These are phyloP conservation scores for Cadophora sp. DNA, from an alignment of 2,329 filamentous ascomycete genomes.

Conservation along the genomic window DNA sequence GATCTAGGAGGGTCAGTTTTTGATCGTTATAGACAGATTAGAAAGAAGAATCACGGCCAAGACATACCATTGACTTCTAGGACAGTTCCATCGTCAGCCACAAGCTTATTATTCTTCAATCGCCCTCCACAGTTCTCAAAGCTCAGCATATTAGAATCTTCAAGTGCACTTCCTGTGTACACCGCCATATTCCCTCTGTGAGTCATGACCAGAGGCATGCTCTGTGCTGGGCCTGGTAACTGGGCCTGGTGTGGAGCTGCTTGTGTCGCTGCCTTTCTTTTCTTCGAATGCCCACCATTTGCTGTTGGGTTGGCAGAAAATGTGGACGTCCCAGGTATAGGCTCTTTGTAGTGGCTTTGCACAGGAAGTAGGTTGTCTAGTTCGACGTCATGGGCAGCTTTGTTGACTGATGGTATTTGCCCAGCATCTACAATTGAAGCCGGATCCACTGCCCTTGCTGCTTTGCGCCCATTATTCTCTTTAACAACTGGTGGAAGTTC, in stretches of 20 bases:
- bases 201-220: slow-evolving; percentile 26
- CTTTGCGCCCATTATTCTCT: slow-evolving; percentile 61
- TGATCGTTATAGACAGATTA: neutral
- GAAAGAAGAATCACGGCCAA: neutral
- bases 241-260: slow-evolving; percentile 33
- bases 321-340: slow-evolving; percentile 63
- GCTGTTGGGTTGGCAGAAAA: slow-evolving; percentile 57
- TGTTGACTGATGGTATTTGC: slow-evolving; percentile 32
- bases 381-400: slow-evolving; percentile 50
- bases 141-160: slow-evolving; percentile 85
- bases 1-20: slow-evolving; percentile 56
- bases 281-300: slow-evolving; percentile 64
- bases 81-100: slow-evolving; percentile 89
- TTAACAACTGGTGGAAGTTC: slow-evolving; percentile 68
- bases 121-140: slow-evolving; percentile 76
- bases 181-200: slow-evolving; percentile 34
- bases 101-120: slow-evolving; percentile 78
- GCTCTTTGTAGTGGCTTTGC: slow-evolving; percentile 50
- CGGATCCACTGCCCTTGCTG: slow-evolving; percentile 51
- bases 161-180: slow-evolving; percentile 31
- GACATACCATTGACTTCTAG: slow-evolving; percentile 84
- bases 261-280: slow-evolving; percentile 75
- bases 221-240: slow-evolving; percentile 25
- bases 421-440: slow-evolving; percentile 29
- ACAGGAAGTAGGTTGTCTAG: slow-evolving; percentile 38